These are phyloP conservation scores for Verticillium isaacii DNA, from an alignment of 2,329 filamentous ascomycete genomes.

Conservation along the genomic window DNA sequence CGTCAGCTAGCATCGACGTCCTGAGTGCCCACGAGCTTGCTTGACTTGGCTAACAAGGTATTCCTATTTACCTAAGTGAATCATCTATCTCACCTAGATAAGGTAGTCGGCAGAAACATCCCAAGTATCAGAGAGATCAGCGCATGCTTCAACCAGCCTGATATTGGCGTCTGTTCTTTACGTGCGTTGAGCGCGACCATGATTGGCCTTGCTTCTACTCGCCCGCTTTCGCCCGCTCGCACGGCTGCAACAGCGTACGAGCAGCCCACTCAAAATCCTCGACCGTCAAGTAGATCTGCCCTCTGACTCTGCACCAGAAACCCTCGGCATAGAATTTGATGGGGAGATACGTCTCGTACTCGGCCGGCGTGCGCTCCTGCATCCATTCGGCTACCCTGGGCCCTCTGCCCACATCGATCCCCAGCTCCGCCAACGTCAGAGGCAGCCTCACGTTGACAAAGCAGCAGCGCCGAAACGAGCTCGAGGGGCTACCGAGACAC, in stretches of 20 bases:
- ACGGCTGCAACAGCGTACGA: slow-evolving; percentile 33
- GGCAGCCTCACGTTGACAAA: background rate
- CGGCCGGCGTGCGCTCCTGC: slow-evolving; percentile 29
- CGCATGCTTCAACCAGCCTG: too few relatives aligned
- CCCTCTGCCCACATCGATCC: slow-evolving; percentile 1
- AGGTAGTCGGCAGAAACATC: too few relatives aligned
- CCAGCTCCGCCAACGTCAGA: slow-evolving; percentile 40
- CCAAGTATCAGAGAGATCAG: too few relatives aligned
- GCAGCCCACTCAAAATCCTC: slow-evolving; percentile 62
- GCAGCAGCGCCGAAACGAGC: background rate
- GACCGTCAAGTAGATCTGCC: slow-evolving; percentile 62
- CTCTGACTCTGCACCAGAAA: slow-evolving; percentile 61
- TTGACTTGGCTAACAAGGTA: too few relatives aligned
- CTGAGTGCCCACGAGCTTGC: too few relatives aligned
- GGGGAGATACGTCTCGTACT: slow-evolving; percentile 54
- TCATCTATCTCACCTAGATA: too few relatives aligned
- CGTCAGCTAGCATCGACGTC: too few relatives aligned
- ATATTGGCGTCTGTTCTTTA: too few relatives aligned
- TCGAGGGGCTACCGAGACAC: background rate
- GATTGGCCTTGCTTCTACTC: background rate
- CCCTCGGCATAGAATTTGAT: slow-evolving; percentile 48
- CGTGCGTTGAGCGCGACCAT: too few relatives aligned
- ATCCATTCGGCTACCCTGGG: slow-evolving; percentile 22
- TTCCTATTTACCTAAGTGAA: too few relatives aligned
- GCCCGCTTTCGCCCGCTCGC: slow-evolving; percentile 2